Evolutionary conservation across 163 green algal species (phyloP).

Genomic region (Scenedesmus sp.): DNA sequence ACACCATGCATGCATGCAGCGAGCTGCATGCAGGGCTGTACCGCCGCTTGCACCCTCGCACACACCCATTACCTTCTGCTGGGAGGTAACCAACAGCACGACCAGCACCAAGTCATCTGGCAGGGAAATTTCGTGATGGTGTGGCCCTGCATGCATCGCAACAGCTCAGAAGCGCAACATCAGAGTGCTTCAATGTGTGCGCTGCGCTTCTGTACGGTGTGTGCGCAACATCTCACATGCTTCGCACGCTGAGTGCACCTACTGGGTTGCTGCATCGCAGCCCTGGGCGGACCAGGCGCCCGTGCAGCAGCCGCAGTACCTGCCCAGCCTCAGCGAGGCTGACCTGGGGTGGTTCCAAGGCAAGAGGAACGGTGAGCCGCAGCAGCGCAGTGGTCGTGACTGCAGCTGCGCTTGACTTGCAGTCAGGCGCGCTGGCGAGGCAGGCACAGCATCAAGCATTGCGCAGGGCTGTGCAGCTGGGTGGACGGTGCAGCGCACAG

Average conservation of each 20-base stretch:
- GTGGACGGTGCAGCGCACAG: no score
- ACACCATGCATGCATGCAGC: not conserved
- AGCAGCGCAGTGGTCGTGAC: not conserved
- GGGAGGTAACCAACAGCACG: no score
- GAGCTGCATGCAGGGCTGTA: not conserved
- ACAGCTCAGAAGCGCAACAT: no score
- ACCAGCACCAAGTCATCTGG: no score
- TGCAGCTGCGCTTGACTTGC: not conserved
- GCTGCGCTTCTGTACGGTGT: no score
- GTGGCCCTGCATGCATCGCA: no score
- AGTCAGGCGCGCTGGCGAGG: no score
- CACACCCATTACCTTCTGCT: no score
- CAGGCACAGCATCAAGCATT: no score
- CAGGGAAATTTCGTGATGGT: no score
- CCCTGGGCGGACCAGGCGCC: not conserved
- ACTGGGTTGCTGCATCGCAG: not conserved
- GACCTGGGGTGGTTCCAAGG: constrained; percentile 80
- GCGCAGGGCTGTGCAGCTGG: not conserved
- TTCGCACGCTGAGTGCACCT: not conserved
- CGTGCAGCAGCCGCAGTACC: constrained; percentile 59
- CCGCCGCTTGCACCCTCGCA: no score
- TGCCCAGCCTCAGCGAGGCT: constrained; percentile 73
- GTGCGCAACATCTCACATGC: not conserved
- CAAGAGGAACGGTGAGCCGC: constrained; percentile 70
- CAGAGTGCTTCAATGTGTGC: no score